Percentiles rank a stretch among this genome's conserved stretches.
Conservation (phyloP, 2,329 filamentous ascomycete genomes). For the Pseudogymnoascus sp. region DNA sequence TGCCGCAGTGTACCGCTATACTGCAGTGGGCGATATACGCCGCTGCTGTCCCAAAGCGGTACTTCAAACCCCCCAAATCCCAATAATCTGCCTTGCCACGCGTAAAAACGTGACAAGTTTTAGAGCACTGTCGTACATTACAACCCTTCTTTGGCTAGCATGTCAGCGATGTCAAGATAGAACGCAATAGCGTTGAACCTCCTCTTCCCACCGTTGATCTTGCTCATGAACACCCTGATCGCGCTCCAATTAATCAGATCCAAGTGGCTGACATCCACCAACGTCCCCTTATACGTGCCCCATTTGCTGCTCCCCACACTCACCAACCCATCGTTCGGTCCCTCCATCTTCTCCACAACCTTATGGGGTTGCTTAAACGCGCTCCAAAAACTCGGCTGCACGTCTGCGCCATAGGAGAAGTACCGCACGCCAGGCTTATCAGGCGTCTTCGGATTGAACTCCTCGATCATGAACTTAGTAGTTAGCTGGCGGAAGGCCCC, state of each 20-base stretch:
- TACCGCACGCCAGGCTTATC: slow-evolving; percentile 49
- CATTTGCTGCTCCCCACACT: slow-evolving; percentile 56
- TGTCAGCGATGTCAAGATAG: slow-evolving; percentile 60
- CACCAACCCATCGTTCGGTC: slow-evolving; percentile 60
- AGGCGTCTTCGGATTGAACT: slow-evolving; percentile 52
- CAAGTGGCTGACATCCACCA: slow-evolving; percentile 55
- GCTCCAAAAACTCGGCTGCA: slow-evolving; percentile 55
- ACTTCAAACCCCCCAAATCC: not conserved
- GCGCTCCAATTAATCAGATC: slow-evolving; percentile 66
- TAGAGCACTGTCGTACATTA: slow-evolving; percentile 11
- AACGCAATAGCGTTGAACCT: slow-evolving; percentile 62
- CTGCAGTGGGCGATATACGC: not conserved
- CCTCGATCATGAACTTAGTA: slow-evolving; percentile 47
- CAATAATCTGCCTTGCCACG: not conserved
- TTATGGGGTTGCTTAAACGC: slow-evolving; percentile 49
- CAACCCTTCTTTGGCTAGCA: slow-evolving; percentile 61
- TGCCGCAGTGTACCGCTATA: not conserved
- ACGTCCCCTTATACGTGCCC: slow-evolving; percentile 58
- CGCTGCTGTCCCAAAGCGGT: not conserved
- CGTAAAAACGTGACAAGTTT: slow-evolving; percentile 6
- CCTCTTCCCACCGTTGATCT: slow-evolving; percentile 43
- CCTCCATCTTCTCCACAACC: slow-evolving; percentile 45
- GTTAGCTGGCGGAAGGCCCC: slow-evolving; percentile 57
- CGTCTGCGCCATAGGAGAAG: slow-evolving; percentile 55
- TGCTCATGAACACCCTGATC: slow-evolving; percentile 48